Conservation (phyloP, 768 basidiomycete genomes). For the Multifurca ochricompacta region DNA sequence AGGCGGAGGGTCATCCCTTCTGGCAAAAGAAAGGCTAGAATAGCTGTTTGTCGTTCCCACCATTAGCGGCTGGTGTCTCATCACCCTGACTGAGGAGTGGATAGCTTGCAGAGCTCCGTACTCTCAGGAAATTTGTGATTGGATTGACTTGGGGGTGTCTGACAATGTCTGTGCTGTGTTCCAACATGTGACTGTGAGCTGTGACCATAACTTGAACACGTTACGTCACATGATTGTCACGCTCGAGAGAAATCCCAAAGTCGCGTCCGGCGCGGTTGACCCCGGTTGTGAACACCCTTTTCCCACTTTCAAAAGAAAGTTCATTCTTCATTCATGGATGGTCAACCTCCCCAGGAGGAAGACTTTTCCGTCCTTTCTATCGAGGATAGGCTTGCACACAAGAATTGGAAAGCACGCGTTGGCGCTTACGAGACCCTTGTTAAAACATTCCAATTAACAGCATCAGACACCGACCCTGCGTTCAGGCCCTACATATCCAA, state of each 20-base stretch:
- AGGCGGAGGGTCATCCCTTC: too few species aligned
- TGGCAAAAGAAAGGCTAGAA: too few species aligned
- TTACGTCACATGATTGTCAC: constrained; percentile 17
- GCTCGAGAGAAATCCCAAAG: not conserved
- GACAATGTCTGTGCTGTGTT: too few species aligned
- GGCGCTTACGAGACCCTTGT: constrained; percentile 85
- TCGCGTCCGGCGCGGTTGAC: constrained; percentile 14
- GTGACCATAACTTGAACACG: constrained; percentile 4
- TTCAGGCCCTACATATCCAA: constrained; percentile 85
- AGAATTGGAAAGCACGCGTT: constrained; percentile 98
- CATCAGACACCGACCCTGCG: constrained; percentile 88
- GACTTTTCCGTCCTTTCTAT: constrained; percentile 80
- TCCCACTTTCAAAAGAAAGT: too few species aligned
- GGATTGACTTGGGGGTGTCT: not conserved
- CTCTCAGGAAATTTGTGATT: too few species aligned
- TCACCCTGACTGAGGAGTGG: too few species aligned
- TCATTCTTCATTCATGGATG: constrained; percentile 72
- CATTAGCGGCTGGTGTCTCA: too few species aligned
- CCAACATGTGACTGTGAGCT: too few species aligned
- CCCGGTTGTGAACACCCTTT: constrained; percentile 17
- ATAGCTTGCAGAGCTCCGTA: too few species aligned
- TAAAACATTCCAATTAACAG: constrained; percentile 80
- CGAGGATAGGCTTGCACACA: constrained; percentile 77
- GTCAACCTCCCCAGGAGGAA: constrained; percentile 86
- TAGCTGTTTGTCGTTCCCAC: too few species aligned